Base-by-base conservation (phyloP, 2,329 filamentous ascomycete genomes). In the Aspergillus aculeatinus region DNA sequence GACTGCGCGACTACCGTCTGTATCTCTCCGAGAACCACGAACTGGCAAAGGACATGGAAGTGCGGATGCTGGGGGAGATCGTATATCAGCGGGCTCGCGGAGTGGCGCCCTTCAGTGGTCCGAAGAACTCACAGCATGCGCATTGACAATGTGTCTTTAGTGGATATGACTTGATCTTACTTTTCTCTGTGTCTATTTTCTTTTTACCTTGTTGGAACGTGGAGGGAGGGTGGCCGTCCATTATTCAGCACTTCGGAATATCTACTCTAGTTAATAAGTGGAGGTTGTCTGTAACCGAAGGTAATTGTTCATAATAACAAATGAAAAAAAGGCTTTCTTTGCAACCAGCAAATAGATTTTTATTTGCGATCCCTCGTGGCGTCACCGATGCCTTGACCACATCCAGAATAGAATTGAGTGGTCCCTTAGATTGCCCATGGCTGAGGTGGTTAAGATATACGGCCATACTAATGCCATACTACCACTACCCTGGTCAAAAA, bases 1-100 rank as follows among this genome's bases (percentile, higher is more conserved):
- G 64, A 3, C 48, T 70, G n/a, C 62, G 60, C 0, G 62, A 65
- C 14, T 69, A 67, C 33, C 64, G 61, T 12, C 62, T 66, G 4
- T 67, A 63, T 42, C 56, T 70, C 14, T 56, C 48, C 3, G 62
- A 68, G n/a, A 64, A 69, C 35, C 60, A 56, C 48, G 19, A n/a
- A 0, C 67, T 62, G 57, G 68, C 68, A 35, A 56, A 55, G 21
- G 61, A 60, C 7, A 62, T 62, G 16, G 66, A 68, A 52, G 21
- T 47, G 11, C 54, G 54, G 42, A 60, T 70, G 11, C 21, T 67
- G 55, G 66, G 39, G 16, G 39, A 44, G 6, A 19, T 16, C 5
- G 6, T 12, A 6, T 7, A 7, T 44, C 39, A 44, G 14, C 14
- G 39, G 39, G 5, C 7, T 7, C 14, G 39, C 39, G 39, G 39